Base-by-base conservation (phyloP, 805 yeast species). In the Sungouiella blattae region DNA sequence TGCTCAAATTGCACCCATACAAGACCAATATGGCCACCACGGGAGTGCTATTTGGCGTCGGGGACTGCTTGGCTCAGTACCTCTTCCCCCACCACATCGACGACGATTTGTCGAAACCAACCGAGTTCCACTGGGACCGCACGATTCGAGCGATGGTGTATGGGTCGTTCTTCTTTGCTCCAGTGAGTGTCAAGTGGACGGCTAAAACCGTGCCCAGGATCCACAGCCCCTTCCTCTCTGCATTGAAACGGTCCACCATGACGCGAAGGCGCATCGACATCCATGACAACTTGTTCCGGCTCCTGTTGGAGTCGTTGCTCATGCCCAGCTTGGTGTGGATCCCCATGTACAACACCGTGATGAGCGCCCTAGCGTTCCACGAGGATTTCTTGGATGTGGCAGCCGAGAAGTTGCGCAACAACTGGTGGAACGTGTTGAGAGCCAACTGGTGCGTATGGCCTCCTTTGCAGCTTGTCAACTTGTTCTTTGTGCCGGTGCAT, bases 11-110 rank as follows among this genome's bases (percentile, higher is more conserved):
- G 24, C 67, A 67, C 39, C 83, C 84, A 3, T 72, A 67, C 49
- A 50, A 66, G 26, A 75, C 81, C 33, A 79, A 78, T 51, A 72
- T 77, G 52, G 32, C 70, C 18, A 64, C 75, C 33, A 75, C 82
- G 1, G 82, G 83, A 17, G 22, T 63, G 28, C 51, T 67, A 11
- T 59, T 72, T 35, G 66, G 78, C 4, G 37, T 46, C 13, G 73
- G 74, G 4, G 75, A 70, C 41, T 54, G 51, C 21, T 46, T 68
- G 31, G 75, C 75, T 2, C 71, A 69, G 43, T 47, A 47, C 17
- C 49, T 61, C 14, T 60, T 66, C 36, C 71, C 71, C 5, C 62
- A 57, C 39, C 52, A 47, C 33, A 32, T 35, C 24, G 36, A 30
- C 11, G 46, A 48, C 33, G 55, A 47, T 13, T 21, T 35, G 23